These are phyloP conservation scores for Allium fistulosum DNA, from an alignment of 106 monocot species.

Conservation along the genomic window DNA sequence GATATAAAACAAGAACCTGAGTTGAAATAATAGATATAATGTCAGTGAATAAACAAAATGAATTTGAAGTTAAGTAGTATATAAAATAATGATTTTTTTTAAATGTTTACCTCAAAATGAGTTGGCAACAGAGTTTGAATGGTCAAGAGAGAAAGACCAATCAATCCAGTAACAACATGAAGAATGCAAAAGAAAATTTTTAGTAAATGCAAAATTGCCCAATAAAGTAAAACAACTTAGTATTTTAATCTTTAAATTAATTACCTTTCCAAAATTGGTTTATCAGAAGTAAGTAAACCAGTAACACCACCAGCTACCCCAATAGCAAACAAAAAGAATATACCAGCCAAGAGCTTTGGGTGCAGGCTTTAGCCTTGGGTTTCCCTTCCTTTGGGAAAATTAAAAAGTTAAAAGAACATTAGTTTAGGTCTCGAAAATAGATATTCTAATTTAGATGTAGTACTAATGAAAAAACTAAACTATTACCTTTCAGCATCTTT, in stretches of 20 bases:
- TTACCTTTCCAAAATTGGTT: conserved; percentile 90
- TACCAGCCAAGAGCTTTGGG: conserved; percentile 83
- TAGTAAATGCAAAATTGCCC: not conserved
- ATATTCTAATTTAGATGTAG: not conserved
- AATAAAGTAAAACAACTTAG: no score
- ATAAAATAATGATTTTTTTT: no score
- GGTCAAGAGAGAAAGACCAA: conserved; percentile 70
- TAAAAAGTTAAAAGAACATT: not conserved
- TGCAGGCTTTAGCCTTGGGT: conserved; percentile 86
- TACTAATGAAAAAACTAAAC: not conserved
- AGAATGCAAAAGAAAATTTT: not conserved
- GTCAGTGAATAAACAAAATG: no score
- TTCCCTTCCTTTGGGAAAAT: conserved; percentile 64
- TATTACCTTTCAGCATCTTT: conserved; percentile 54
- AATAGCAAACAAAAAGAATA: conserved; percentile 87
- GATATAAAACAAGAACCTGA: no score
- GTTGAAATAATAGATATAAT: not conserved
- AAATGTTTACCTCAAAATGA: conserved; percentile 57
- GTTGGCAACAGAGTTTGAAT: conserved; percentile 67
- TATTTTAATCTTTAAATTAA: no score
- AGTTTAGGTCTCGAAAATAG: not conserved
- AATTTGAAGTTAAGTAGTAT: no score
- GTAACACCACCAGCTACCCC: conserved; percentile 79
- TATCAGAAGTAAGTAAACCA: conserved; percentile 71
- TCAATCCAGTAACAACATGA: conserved; percentile 69